A percentile compares a stretch with the other conserved stretches of the same genome.
Conservation (phyloP, 2,329 filamentous ascomycete genomes). For the Pseudopithomyces maydicus region DNA sequence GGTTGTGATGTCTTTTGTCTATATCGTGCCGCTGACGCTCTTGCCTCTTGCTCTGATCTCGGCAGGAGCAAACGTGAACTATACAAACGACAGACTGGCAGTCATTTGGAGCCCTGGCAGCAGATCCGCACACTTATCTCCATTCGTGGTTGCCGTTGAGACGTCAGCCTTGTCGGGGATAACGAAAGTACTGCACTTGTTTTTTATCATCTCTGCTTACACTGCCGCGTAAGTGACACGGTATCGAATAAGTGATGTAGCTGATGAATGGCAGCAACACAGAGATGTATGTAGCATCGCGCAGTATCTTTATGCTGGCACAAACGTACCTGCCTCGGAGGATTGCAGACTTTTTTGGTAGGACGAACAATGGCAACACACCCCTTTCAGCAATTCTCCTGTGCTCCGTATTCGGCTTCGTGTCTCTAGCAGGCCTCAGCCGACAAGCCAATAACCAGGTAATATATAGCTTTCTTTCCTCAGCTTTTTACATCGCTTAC, state of each 20-base stretch:
- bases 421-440: conserved; percentile 32
- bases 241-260: neutral
- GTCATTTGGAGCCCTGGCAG: conserved; percentile 23
- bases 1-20: conserved; percentile 37
- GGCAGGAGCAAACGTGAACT: conserved; percentile 36
- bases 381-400: conserved; percentile 34
- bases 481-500: neutral
- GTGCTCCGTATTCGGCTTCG: conserved; percentile 31
- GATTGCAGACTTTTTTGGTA: conserved; percentile 27
- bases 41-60: conserved; percentile 35
- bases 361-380: conserved; percentile 37
- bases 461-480: neutral
- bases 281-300: conserved; percentile 34
- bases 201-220: conserved; percentile 39
- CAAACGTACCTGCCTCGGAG: conserved; percentile 24
- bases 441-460: conserved; percentile 29
- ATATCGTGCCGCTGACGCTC: conserved; percentile 30
- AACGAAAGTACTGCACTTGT: conserved; percentile 28
- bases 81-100: conserved; percentile 26
- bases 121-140: conserved; percentile 15
- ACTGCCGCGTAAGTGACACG: conserved; percentile 32
- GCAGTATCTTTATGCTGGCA: conserved; percentile 35
- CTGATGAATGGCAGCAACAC: conserved; percentile 28
- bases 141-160: conserved; percentile 34
- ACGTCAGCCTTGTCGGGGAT: conserved; percentile 26